These are phyloP conservation scores for Stemphylium vesicarium DNA, from an alignment of 2,329 filamentous ascomycete species.

Conservation along the genomic window DNA sequence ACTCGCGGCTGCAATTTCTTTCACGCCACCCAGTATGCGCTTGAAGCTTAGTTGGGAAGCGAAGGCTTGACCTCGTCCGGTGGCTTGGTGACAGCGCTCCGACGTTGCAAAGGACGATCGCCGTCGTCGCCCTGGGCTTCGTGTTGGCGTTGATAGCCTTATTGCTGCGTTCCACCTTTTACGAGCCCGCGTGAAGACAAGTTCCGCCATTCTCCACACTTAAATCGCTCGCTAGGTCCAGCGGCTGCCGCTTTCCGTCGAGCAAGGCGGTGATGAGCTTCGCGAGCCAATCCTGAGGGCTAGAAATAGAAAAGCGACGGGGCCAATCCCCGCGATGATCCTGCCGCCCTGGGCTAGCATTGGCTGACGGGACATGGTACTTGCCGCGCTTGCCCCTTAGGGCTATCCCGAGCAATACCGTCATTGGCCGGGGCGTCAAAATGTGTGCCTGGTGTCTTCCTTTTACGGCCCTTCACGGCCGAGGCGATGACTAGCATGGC, in stretches of 20 bases:
- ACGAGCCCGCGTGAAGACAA: no score
- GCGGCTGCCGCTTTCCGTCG: slow-evolving; percentile 18
- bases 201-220: background rate
- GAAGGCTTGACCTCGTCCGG: slow-evolving; percentile 24
- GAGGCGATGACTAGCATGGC: slow-evolving; percentile 22
- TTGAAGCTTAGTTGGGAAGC: slow-evolving; percentile 26
- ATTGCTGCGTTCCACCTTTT: background rate
- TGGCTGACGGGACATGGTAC: slow-evolving; percentile 32
- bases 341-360: slow-evolving; percentile 23
- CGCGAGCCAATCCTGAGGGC: slow-evolving; percentile 26
- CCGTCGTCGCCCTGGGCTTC: no score
- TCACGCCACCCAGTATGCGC: background rate
- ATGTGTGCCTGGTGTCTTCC: slow-evolving; percentile 20
- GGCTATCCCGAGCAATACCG: slow-evolving; percentile 9
- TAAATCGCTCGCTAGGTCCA: slow-evolving; percentile 3
- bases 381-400: slow-evolving; percentile 34
- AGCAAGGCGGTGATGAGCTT: background rate
- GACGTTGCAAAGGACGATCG: slow-evolving; percentile 7
- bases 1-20: slow-evolving; percentile 21
- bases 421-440: slow-evolving; percentile 24
- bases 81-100: slow-evolving; percentile 16
- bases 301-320: slow-evolving; percentile 33
- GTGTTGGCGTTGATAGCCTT: background rate
- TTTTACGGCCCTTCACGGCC: slow-evolving; percentile 10
- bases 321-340: slow-evolving; percentile 32